A percentile compares a stretch with the other conserved stretches of the same genome.
Evolutionary conservation across 495 filamentous ascomycete genomes (phyloP).

Genomic region (Trichoderma virens): DNA sequence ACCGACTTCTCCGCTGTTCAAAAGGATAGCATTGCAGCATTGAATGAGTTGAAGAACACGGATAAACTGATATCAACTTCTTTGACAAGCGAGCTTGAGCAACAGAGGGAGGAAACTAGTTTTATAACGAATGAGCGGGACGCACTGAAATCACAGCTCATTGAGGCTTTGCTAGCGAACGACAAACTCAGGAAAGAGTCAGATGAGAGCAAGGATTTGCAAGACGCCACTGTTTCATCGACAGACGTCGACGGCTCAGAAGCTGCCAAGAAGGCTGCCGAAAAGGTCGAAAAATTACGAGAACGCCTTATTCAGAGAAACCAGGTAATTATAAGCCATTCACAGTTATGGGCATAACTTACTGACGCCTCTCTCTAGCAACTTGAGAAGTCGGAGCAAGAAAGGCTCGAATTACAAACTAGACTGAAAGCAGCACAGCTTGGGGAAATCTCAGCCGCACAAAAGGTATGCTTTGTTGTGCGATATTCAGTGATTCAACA

Average conservation of each 20-base stretch:
- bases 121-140: conserved; percentile 37
- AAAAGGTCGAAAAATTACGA: conserved; percentile 44
- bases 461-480: conserved; percentile 35
- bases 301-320: conserved; percentile 38
- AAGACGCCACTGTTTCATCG: conserved; percentile 18
- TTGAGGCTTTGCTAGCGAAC: conserved; percentile 44
- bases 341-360: neutral
- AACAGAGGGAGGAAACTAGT: conserved; percentile 35
- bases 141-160: conserved; percentile 42
- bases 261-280: conserved; percentile 27
- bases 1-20: conserved; percentile 38
- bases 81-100: conserved; percentile 42
- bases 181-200: conserved; percentile 46
- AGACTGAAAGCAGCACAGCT: conserved; percentile 37
- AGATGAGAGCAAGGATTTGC: conserved; percentile 34
- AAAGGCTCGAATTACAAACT: conserved; percentile 39
- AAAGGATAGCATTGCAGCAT: conserved; percentile 36
- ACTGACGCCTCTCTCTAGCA: conserved; percentile 24
- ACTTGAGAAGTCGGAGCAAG: conserved; percentile 42
- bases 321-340: conserved; percentile 29
- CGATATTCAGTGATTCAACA: conserved; percentile 12
- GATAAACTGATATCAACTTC: conserved; percentile 45
- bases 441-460: conserved; percentile 34
- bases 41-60: conserved; percentile 44
- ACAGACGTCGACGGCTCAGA: conserved; percentile 16